These are phyloP conservation scores for Mycosarcoma mackinlayi DNA, from an alignment of 1,284 basidiomycete genomes.

Conservation along the genomic window DNA sequence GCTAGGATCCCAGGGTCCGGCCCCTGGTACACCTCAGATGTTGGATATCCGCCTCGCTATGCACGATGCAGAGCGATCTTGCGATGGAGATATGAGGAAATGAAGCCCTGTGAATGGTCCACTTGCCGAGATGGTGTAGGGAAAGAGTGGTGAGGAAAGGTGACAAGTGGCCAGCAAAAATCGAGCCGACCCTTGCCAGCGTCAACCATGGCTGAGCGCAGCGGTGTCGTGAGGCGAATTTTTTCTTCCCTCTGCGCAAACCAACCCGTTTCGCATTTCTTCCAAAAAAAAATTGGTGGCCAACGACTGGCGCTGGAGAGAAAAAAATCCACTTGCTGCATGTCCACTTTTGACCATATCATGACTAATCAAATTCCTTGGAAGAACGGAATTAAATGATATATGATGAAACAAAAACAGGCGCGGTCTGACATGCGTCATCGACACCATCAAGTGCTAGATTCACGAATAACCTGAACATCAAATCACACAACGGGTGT, in stretches of 20 bases:
- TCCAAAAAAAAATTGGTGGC: conserved; percentile 10
- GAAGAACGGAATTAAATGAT: too few relatives aligned
- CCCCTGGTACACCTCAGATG: conserved; percentile 26
- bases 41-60: conserved; percentile 10
- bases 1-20: conserved; percentile 32
- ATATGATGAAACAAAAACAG: neutral
- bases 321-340: conserved; percentile 32
- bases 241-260: conserved; percentile 18
- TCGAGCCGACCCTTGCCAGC: too few relatives aligned
- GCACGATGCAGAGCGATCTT: conserved; percentile 13
- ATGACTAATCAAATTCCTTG: too few relatives aligned
- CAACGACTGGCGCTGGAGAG: neutral
- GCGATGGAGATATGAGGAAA: neutral
- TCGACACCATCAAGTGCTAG: too few relatives aligned
- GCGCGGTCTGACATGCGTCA: conserved; percentile 5
- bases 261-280: conserved; percentile 14
- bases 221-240: conserved; percentile 24
- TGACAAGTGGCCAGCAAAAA: too few relatives aligned
- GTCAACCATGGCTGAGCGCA: conserved; percentile 16
- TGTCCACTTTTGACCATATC: conserved; percentile 29
- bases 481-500: too few relatives aligned
- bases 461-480: too few relatives aligned
- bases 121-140: neutral
- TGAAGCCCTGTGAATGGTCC: neutral
- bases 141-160: neutral